phyloP scores from a whole-genome alignment of 805 yeast genomes.

The Barnettozyma wickerhamii region DNA sequence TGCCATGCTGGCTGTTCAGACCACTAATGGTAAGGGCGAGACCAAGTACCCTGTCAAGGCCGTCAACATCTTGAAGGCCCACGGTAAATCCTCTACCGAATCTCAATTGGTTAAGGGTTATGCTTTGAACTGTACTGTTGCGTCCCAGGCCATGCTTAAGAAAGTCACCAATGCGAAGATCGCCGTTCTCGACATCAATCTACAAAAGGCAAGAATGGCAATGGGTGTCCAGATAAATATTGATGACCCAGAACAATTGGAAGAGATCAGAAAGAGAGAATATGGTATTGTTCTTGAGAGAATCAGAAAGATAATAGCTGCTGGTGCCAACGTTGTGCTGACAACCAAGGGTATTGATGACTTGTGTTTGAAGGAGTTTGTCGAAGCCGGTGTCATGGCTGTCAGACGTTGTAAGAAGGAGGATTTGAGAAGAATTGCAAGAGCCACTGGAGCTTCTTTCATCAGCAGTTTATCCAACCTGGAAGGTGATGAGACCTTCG shows the following conservation, averaged over 20 bases:
- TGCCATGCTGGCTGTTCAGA: conserved; percentile 91
- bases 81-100: conserved; percentile 89
- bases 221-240: conserved; percentile 97
- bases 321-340: conserved; percentile 84
- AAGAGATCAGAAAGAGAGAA: conserved; percentile 87
- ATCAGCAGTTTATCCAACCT: conserved; percentile 83
- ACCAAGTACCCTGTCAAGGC: conserved; percentile 94
- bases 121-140: conserved; percentile 95
- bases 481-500: conserved; percentile 88
- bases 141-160: conserved; percentile 94
- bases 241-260: conserved; percentile 96
- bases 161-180: conserved; percentile 64
- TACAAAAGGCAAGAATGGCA: conserved; percentile 96
- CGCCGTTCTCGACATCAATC: conserved; percentile 88
- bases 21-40: conserved; percentile 85
- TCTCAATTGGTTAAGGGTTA: conserved; percentile 87
- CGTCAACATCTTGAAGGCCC: conserved; percentile 92
- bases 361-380: conserved; percentile 92
- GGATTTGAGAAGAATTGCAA: conserved; percentile 92
- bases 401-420: conserved; percentile 96
- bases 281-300: conserved; percentile 65
- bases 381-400: conserved; percentile 84
- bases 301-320: conserved; percentile 84
- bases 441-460: conserved; percentile 96
- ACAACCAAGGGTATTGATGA: conserved; percentile 96